A percentile compares a stretch with the other conserved stretches of the same genome.
These are phyloP conservation scores for Globisporangium apiculatum DNA, from an alignment of 352 stramenopile genomes.

Conservation along the genomic window DNA sequence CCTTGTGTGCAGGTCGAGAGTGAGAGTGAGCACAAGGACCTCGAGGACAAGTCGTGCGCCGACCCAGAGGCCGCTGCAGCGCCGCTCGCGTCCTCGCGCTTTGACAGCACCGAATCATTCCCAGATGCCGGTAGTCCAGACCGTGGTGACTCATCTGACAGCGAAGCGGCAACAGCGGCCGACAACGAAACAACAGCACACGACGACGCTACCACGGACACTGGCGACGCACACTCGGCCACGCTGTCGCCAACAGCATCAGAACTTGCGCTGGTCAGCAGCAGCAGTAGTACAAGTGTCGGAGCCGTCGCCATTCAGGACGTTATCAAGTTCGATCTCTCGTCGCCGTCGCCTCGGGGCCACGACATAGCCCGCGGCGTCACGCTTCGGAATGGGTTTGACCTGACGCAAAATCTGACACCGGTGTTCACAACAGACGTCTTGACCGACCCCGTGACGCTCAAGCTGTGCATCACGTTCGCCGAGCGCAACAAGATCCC, in stretches of 20 bases:
- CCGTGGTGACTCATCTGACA: neutral
- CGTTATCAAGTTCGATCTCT: neutral
- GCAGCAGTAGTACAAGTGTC: neutral
- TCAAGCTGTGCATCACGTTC: conserved; percentile 70
- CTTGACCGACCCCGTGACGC: conserved; percentile 54
- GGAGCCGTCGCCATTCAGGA: conserved; percentile 6
- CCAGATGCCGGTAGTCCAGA: no score
- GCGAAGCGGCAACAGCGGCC: neutral
- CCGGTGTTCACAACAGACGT: conserved; percentile 79
- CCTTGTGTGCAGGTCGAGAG: neutral
- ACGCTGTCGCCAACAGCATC: neutral
- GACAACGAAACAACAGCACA: neutral
- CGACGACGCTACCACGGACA: neutral
- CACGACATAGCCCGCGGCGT: conserved; percentile 14
- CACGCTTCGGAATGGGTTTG: conserved; percentile 26
- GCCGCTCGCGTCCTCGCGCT: conserved; percentile 4
- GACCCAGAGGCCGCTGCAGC: conserved; percentile 3
- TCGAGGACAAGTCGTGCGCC: conserved; percentile 7
- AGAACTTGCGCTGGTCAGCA: neutral
- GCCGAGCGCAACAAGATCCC: conserved; percentile 47
- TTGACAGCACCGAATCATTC: neutral
- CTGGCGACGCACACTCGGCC: neutral
- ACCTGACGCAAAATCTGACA: conserved; percentile 66
- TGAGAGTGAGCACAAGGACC: neutral
- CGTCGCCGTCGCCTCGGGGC: neutral